Evolutionary conservation across 306 rosid species (phyloP), one percentile per base, ranked within the genome.

Genomic region (Hylodesmum podocarpum): DNA sequence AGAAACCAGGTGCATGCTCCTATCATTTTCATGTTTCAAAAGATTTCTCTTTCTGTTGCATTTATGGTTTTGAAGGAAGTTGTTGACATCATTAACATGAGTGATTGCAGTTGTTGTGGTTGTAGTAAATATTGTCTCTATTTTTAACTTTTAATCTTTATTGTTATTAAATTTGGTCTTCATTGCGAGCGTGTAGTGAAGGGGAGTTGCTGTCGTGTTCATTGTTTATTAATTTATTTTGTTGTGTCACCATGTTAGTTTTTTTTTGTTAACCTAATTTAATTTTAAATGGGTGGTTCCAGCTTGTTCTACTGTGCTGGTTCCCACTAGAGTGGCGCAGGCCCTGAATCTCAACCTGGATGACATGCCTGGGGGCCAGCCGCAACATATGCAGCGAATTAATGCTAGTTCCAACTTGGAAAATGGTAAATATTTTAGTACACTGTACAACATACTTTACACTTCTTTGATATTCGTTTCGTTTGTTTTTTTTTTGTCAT

Each of bases 271-370:
- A 8, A 31, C 73, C 33, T 27, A 75, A 13, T n/a, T 3, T 2
- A 21, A 2, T 6, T 15, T 39, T 3, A 13, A 24, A 29, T 12
- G 6, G 65, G 6, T 29, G 16, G 34, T 5, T 54, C 66, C 90
- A 95, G 98, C 78, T 9, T 79, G 90, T 77, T 79, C 96, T 12
- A 90, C 92, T 6, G 97, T 83, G n/a, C 36, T 92, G 37, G 89
- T 95, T 62, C 98, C 98, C 10, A 89, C 91, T 1, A 89, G 88
- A 73, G 98, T 92, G 10, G 91, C 77, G 70, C 95, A 89, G 76
- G 97, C 98, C 18, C 81, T 95, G 68, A 94, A 94, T 70, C 77
- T 92, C 5, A 87, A 89, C 72, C 13, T 86, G 6, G 97, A 92
- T 2, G 88, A 87, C n/a, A 66, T 79, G 69, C 11, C 62, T 77